Evolutionary conservation across 805 yeast genomes (phyloP).

Genomic region (Crinitomyces ghanaensis): DNA sequence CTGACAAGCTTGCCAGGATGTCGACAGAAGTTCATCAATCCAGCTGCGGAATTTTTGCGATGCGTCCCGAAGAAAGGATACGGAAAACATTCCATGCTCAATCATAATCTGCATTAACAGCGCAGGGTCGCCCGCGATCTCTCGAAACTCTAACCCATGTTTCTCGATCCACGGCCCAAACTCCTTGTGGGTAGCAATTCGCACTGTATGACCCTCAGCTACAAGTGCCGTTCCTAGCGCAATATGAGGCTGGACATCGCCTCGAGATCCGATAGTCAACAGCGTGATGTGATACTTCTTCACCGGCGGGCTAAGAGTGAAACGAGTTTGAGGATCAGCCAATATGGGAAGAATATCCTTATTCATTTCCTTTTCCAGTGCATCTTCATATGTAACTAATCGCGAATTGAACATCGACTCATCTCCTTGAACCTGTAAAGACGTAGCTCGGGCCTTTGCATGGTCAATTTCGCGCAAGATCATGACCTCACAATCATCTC

Average conservation of each 20-base stretch:
- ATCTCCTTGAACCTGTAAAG: slow-evolving; percentile 5
- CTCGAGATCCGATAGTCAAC: slow-evolving; percentile 87
- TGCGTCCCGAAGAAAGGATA: slow-evolving; percentile 74
- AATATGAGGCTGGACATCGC: slow-evolving; percentile 94
- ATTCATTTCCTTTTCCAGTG: slow-evolving; percentile 25
- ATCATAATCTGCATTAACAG: slow-evolving; percentile 90
- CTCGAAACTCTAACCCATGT: slow-evolving; percentile 57
- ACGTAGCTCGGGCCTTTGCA: slow-evolving; percentile 6
- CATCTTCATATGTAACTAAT: slow-evolving; percentile 55
- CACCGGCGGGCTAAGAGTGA: too few species aligned
- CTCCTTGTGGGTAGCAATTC: slow-evolving; percentile 78
- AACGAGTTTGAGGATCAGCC: slow-evolving; percentile 2
- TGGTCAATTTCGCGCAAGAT: slow-evolving; percentile 40
- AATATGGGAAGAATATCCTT: slow-evolving; percentile 14
- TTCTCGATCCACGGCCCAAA: slow-evolving; percentile 62
- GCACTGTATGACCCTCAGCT: slow-evolving; percentile 72
- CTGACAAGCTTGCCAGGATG: slow-evolving; percentile 85
- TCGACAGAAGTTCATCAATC: slow-evolving; percentile 59
- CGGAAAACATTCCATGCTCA: slow-evolving; percentile 76
- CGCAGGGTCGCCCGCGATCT: slow-evolving; percentile 86
- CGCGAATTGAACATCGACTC: slow-evolving; percentile 41
- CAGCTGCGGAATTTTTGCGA: slow-evolving; percentile 67
- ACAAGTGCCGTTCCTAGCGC: slow-evolving; percentile 73
- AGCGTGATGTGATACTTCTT: slow-evolving; percentile 50
- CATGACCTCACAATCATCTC: slow-evolving; percentile 60